Conservation (phyloP, 2,329 filamentous ascomycete genomes). For the Xylaria sp. region DNA sequence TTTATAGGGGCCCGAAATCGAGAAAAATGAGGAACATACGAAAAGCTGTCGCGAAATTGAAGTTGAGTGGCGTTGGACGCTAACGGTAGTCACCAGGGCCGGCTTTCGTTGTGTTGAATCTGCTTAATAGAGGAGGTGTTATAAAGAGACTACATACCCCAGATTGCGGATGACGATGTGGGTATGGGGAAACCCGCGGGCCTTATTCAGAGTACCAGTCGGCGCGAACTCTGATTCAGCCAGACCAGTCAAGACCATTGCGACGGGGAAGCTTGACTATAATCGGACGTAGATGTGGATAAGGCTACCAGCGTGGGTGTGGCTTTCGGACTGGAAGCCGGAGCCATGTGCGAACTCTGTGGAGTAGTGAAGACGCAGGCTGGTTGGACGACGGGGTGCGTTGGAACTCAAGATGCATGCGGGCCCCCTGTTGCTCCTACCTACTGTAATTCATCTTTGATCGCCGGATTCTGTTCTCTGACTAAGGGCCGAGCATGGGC, state of each 20-base stretch:
- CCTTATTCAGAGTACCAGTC: slow-evolving; percentile 7
- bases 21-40: neutral
- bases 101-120: slow-evolving; percentile 10
- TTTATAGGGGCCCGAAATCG: neutral
- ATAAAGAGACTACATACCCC: too few relatives aligned
- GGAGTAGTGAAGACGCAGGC: slow-evolving; percentile 15
- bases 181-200: slow-evolving; percentile 31
- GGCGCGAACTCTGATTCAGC: slow-evolving; percentile 11
- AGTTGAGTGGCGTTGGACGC: neutral
- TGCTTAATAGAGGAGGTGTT: neutral
- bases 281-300: neutral
- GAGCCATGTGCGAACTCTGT: slow-evolving; percentile 34
- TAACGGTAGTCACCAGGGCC: neutral
- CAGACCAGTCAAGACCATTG: slow-evolving; percentile 8
- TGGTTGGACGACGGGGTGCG: slow-evolving; percentile 12
- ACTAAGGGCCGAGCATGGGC: slow-evolving; percentile 12
- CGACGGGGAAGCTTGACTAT: slow-evolving; percentile 6
- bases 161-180: slow-evolving; percentile 35
- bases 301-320: neutral
- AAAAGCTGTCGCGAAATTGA: neutral
- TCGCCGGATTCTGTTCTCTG: slow-evolving; percentile 15
- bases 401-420: slow-evolving; percentile 14
- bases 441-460: slow-evolving; percentile 15
- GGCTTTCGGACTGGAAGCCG: slow-evolving; percentile 7
- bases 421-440: slow-evolving; percentile 26